Base-by-base conservation (phyloP, 2,329 filamentous ascomycete genomes). In the Hysterium pulicare region DNA sequence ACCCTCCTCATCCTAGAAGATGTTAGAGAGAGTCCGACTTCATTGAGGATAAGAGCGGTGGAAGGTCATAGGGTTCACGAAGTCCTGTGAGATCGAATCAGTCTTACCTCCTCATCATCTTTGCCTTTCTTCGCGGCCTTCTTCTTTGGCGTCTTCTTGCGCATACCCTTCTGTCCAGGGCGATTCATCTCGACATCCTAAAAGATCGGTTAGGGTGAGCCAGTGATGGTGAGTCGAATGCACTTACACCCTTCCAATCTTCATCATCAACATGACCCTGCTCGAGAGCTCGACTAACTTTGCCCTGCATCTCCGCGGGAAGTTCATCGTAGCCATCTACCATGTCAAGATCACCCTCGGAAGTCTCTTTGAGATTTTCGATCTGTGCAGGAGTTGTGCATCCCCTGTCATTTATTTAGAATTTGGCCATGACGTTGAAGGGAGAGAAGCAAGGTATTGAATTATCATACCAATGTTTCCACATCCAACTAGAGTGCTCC, bases 251-350 rank as follows among this genome's bases (percentile, higher is more conserved):
- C 24, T 85, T 91, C 82, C 89, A 96, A 55, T 96, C 91, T 39
- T 87, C 84, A 32, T 88, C 77, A 53, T 86, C 84, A 55, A 97
- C 84, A 56, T 93, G 87, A 19, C 88, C 89, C 61, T 90, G 78
- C 45, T 78, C 75, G 19, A 96, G 66, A 39, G 86, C 87, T 34
- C 77, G 78, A 38, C 78, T 74, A 50, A 96, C 73, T 73, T 93
- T 95, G 33, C 79, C 79, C 66, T 90, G 81, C 1, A 81, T 56
- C 2, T 88, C 84, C 0, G 75, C 70, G 28, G 82, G 70, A 3
- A 95, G 68, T 49, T 93, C 88, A 17, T 94, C 88, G 50, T 79
- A 94, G 45, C 88, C 89, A 61, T 95, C 88, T 42, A 96, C 74
- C 46, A 78, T 68, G 33, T 86, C 79, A 54, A 80, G 79, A 46